Evolutionary conservation across 139 green algal genomes (phyloP).

Genomic region (Tetradesmus obliquus): DNA sequence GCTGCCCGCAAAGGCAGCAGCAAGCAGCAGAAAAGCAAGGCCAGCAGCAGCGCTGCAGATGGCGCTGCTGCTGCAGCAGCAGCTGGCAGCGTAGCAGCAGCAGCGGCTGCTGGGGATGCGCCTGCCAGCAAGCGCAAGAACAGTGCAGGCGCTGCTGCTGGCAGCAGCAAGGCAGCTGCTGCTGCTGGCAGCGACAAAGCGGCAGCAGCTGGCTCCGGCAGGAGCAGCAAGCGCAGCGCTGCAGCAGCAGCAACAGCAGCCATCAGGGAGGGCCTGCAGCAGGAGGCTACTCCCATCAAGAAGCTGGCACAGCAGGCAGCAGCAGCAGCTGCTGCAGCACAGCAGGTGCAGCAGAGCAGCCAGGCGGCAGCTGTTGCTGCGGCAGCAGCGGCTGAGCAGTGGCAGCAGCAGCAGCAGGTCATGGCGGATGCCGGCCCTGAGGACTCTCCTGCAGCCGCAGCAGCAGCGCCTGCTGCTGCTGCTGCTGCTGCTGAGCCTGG

Average conservation of each 20-base stretch:
- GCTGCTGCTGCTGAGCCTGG: neutral
- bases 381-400: neutral
- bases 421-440: neutral
- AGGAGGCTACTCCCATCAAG: neutral
- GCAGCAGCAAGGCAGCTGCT: neutral
- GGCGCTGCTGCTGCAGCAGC: neutral
- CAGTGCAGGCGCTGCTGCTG: neutral
- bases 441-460: neutral
- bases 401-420: neutral
- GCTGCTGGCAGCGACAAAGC: neutral
- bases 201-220: neutral
- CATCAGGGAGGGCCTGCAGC: neutral
- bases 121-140: neutral
- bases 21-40: constrained; percentile 8
- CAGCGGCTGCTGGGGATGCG: neutral
- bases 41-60: neutral
- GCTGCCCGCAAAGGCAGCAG: neutral
- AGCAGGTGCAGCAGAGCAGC: neutral
- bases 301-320: neutral
- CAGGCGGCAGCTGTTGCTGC: neutral
- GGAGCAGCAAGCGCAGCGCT: neutral
- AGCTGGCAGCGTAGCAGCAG: neutral
- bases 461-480: neutral
- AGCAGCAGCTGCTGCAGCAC: neutral
- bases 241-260: constrained; percentile 1